A percentile compares a stretch with the other conserved stretches of the same genome.
Conservation (phyloP, 2,329 filamentous ascomycete species). For the Colletotrichum phormii region DNA sequence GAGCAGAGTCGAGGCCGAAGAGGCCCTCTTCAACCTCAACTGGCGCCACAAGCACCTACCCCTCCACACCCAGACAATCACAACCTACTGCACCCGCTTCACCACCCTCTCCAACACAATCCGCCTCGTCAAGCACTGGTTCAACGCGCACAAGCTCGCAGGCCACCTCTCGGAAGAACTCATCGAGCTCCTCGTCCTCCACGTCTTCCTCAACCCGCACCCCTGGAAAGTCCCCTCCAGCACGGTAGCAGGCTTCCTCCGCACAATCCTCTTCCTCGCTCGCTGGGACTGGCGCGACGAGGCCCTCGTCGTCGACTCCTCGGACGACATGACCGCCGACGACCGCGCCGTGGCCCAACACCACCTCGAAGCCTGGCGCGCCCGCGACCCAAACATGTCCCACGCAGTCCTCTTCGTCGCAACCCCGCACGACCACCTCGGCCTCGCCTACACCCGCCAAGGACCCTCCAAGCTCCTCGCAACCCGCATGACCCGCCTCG, state of each 20-base stretch:
- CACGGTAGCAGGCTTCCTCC: constrained; percentile 81
- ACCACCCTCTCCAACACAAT: constrained; percentile 85
- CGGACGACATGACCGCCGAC: constrained; percentile 70
- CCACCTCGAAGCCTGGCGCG: constrained; percentile 85
- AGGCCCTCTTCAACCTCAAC: constrained; percentile 77
- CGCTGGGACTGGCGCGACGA: constrained; percentile 93
- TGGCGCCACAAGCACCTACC: constrained; percentile 79
- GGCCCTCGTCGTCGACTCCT: constrained; percentile 83
- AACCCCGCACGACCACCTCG: constrained; percentile 81
- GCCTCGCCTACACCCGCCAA: constrained; percentile 81
- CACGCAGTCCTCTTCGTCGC: constrained; percentile 84
- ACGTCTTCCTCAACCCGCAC: constrained; percentile 82
- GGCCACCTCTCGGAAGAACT: constrained; percentile 83
- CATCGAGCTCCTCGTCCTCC: constrained; percentile 84
- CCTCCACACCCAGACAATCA: constrained; percentile 83
- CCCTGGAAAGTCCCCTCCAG: constrained; percentile 85
- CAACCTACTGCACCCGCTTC: constrained; percentile 83
- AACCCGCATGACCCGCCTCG: constrained; percentile 83
- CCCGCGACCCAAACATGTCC: constrained; percentile 90
- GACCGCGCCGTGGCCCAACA: constrained; percentile 74
- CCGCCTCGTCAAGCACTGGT: constrained; percentile 90
- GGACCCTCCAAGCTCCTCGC: constrained; percentile 85
- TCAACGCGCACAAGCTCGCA: constrained; percentile 82
- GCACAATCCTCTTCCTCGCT: constrained; percentile 82
- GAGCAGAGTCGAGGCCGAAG: constrained; percentile 75